Evolutionary conservation across 768 basidiomycete genomes (phyloP).

Genomic region (Rubroboletus pulcherrimus): DNA sequence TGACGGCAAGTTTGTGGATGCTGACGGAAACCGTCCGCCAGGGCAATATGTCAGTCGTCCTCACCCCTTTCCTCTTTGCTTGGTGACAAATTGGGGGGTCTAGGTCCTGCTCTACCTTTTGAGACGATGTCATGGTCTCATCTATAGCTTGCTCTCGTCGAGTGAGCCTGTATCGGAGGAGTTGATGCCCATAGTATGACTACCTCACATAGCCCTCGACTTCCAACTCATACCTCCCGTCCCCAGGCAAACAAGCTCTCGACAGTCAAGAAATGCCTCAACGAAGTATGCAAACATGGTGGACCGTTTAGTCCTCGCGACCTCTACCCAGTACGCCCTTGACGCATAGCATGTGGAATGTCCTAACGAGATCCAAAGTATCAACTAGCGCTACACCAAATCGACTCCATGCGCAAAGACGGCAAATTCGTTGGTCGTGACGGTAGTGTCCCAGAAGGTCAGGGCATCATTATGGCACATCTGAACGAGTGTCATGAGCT

Average conservation of each 20-base stretch:
- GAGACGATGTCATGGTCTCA: constrained; percentile 92
- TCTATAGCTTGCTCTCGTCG: constrained; percentile 88
- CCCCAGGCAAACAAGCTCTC: constrained; percentile 90
- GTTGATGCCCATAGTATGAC: constrained; percentile 86
- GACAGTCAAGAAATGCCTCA: constrained; percentile 94
- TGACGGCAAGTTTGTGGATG: constrained; percentile 95
- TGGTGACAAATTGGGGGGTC: neutral
- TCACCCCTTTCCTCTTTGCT: neutral
- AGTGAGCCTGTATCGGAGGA: constrained; percentile 98
- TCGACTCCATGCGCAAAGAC: constrained; percentile 88
- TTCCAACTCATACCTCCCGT: neutral
- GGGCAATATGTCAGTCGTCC: constrained; percentile 83
- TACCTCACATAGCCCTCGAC: neutral
- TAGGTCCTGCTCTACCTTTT: constrained; percentile 92
- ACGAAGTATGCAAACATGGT: constrained; percentile 93
- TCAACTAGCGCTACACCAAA: constrained; percentile 91
- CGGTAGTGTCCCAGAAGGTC: constrained; percentile 90
- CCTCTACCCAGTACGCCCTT: constrained; percentile 76
- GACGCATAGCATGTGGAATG: neutral
- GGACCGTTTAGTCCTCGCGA: constrained; percentile 91
- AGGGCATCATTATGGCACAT: constrained; percentile 94
- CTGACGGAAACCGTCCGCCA: constrained; percentile 84
- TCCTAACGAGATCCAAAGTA: constrained; percentile 49
- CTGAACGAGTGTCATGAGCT: constrained; percentile 95
- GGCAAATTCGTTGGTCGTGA: constrained; percentile 90